Conservation (phyloP, 257 asterid genomes). For the Solanum etuberosum region DNA sequence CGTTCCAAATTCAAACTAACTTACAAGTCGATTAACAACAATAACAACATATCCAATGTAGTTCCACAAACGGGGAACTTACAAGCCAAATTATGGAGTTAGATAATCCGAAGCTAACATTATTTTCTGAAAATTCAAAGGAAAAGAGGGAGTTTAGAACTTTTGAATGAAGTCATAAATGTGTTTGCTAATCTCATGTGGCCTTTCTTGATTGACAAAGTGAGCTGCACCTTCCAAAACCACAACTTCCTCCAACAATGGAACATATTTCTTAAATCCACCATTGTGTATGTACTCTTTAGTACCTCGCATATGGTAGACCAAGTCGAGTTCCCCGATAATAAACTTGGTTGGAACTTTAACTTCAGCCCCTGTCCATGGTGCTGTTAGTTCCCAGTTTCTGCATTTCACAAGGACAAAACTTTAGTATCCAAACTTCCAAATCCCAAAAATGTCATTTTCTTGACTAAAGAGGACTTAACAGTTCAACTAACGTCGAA, state of each 20-base stretch:
- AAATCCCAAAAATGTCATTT: neutral
- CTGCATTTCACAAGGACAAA: constrained; percentile 6
- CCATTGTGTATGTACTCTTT: constrained; percentile 16
- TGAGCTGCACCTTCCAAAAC: constrained; percentile 11
- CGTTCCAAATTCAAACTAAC: too few relatives aligned
- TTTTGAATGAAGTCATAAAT: constrained; percentile 7
- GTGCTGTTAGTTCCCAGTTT: constrained; percentile 11
- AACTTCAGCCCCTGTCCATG: constrained; percentile 16
- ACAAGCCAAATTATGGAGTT: neutral
- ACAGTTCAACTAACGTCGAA: neutral
- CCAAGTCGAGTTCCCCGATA: constrained; percentile 12
- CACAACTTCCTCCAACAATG: constrained; percentile 5
- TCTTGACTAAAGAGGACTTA: neutral
- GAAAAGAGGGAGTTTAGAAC: neutral
- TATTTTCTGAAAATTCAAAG: neutral
- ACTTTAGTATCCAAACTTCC: neutral
- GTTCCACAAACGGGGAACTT: too few relatives aligned
- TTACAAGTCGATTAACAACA: too few relatives aligned
- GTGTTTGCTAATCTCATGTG: neutral
- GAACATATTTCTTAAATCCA: constrained; percentile 5
- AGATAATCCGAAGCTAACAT: neutral
- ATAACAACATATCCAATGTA: too few relatives aligned
- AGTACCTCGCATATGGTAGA: neutral
- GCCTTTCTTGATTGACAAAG: constrained; percentile 6
- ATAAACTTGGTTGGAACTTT: constrained; percentile 11